Percentiles rank a stretch among this genome's conserved stretches.
These are phyloP conservation scores for Pleurotus salmoneostramineus DNA, from an alignment of 768 basidiomycete genomes.

Conservation along the genomic window DNA sequence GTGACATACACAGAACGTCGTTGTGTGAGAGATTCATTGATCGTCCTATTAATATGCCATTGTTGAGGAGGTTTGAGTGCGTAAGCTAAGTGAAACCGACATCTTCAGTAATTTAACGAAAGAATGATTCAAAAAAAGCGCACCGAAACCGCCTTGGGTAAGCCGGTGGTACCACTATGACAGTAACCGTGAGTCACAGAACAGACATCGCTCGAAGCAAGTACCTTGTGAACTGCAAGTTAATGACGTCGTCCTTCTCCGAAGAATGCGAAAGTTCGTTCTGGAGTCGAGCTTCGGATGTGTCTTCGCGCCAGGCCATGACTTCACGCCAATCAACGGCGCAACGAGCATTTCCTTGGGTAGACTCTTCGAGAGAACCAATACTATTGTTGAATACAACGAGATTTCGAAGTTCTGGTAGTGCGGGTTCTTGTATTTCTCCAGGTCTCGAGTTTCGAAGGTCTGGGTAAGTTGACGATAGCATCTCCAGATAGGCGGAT, in stretches of 20 bases:
- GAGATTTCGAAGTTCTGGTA: constrained; percentile 62
- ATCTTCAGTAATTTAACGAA: neutral
- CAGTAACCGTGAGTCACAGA: neutral
- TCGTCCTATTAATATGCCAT: constrained; percentile 63
- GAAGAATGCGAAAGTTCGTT: constrained; percentile 36
- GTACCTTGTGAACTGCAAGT: constrained; percentile 83
- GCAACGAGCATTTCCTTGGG: constrained; percentile 39
- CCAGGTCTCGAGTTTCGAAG: constrained; percentile 47
- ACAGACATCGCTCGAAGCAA: constrained; percentile 1
- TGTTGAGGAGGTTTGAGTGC: constrained; percentile 77
- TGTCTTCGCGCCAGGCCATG: constrained; percentile 62
- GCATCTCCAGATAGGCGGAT: constrained; percentile 59
- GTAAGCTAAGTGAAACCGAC: constrained; percentile 50
- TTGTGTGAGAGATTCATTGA: constrained; percentile 65
- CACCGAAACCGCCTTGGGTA: constrained; percentile 83
- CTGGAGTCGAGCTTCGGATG: constrained; percentile 36
- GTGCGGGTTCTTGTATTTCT: constrained; percentile 48
- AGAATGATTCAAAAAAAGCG: constrained; percentile 13
- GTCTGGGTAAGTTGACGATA: constrained; percentile 55
- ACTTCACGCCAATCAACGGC: constrained; percentile 71
- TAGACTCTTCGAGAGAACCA: constrained; percentile 31
- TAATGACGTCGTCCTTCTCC: constrained; percentile 68
- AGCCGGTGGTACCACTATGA: constrained; percentile 72
- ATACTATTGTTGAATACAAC: constrained; percentile 64
- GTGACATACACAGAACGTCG: constrained; percentile 63